A percentile compares a stretch with the other conserved stretches of the same genome.
These are phyloP conservation scores for Pythium monospermum DNA, from an alignment of 352 stramenopile species.

Conservation along the genomic window DNA sequence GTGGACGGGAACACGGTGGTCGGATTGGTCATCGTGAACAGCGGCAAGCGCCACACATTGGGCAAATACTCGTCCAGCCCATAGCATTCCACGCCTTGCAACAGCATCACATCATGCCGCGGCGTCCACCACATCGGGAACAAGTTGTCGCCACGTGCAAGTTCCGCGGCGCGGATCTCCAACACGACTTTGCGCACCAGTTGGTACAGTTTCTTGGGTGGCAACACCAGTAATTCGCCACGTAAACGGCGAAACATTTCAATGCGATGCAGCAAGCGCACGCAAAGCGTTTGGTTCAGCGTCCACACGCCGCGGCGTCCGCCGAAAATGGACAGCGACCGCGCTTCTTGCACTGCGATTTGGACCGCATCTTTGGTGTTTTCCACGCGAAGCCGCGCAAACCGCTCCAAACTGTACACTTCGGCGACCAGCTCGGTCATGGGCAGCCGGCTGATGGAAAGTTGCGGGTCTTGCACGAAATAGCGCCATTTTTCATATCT, in stretches of 20 bases:
- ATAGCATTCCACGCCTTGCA: slow-evolving; percentile 81
- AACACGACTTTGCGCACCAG: slow-evolving; percentile 35
- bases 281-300: slow-evolving; percentile 49
- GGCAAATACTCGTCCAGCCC: slow-evolving; percentile 66
- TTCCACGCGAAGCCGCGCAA: slow-evolving; percentile 37
- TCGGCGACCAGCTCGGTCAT: slow-evolving; percentile 47
- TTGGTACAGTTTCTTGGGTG: slow-evolving; percentile 44
- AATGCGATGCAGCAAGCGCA: slow-evolving; percentile 68
- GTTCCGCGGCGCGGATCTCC: neutral
- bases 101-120: slow-evolving; percentile 69
- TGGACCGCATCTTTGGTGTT: neutral
- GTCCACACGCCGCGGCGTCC: slow-evolving; percentile 57
- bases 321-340: slow-evolving; percentile 56
- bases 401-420: slow-evolving; percentile 55
- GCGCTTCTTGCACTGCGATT: slow-evolving; percentile 8
- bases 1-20: slow-evolving; percentile 37
- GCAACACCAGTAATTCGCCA: slow-evolving; percentile 59
- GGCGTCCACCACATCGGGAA: slow-evolving; percentile 78
- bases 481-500: slow-evolving; percentile 76
- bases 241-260: slow-evolving; percentile 77
- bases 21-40: slow-evolving; percentile 47
- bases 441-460: slow-evolving; percentile 36
- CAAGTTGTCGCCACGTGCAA: too few relatives aligned
- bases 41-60: slow-evolving; percentile 61
- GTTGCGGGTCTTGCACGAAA: slow-evolving; percentile 51